Evolutionary conservation across 805 yeast genomes (phyloP), one percentile per base, ranked within the genome.

Genomic region (Candida silvatica): DNA sequence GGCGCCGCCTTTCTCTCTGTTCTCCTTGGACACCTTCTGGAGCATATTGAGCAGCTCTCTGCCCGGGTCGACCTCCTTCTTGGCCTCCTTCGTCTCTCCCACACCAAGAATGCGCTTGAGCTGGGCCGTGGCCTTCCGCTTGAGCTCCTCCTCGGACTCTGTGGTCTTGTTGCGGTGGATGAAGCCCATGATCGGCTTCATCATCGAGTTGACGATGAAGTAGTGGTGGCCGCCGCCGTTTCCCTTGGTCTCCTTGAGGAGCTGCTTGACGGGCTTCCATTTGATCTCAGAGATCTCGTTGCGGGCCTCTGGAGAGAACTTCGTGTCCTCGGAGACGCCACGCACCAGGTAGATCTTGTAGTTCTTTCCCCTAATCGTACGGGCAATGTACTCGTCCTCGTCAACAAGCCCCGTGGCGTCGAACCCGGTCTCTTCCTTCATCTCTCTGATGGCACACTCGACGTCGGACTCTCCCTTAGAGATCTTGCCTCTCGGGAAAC

Each of bases 401-500:
- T 75, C 72, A 29, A 88, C 66, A 43, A 69, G 71, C 14, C 74
- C 76, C 1, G 78, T 58, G 33, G 85, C 78, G 56, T 92, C 94
- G 50, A 80, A 88, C 0, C 97, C 95, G 12, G 88, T 90, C 58
- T 92, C 99, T 59, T 92, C 99, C 42, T 70, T 71, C 17, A 84
- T 87, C 55, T 92, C 99, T 48, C 99, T 72, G 11, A 85, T 59
- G 4, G 97, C 97, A 62, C 98, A 94, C 36, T 73, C 77, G 5
- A 76, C 69, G 56, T 92, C 98, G 12, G 77, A 64, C 62, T 92
- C 99, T 51, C 80, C 94, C 53, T 92, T 88, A 26, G 94, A 84
- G 38, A 92, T 92, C 58, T 92, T 92, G 5, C 99, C 99, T 55
- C 95, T 68, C 5, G 99, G 99, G 51, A 92, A 92, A 6, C 95